Evolutionary conservation across 495 filamentous ascomycete genomes (phyloP), one percentile per base, ranked within the genome.

Genomic region (Penicillium coprophilum): DNA sequence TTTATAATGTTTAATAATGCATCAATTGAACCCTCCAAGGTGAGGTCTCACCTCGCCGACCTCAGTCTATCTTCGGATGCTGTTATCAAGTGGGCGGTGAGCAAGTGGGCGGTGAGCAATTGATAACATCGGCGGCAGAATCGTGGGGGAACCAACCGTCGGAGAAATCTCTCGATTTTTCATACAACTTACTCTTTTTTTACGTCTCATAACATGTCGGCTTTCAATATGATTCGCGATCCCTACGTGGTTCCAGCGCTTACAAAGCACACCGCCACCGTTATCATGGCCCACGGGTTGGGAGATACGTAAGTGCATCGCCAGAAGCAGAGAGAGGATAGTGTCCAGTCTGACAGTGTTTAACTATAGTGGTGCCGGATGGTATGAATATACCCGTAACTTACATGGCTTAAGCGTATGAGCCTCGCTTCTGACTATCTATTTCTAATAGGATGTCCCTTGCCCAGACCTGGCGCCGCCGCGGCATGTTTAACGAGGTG

Each of bases 251-350:
- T 97, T 60, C 91, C 91, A 15, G 92, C 94, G n/a, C 78, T 91
- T 43, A 90, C 84, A 66, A 88, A 85, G 63, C 93, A 97, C 69
- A 97, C 94, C 39, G 91, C 93, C 31, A 96, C 93, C 3, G 89
- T 96, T 61, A 97, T 98, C 65, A 89, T 95, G 75, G 80, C 90
- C 44, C 94, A 98, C 65, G 94, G 94, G 7, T 79, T 97, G 24
- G 94, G 94, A 28, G 91, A 96, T 66, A 88, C 71, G 83, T 86
- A 70, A 54, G 74, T 38, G 69, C 50, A 21, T 53, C 20, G 46
- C 2, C 40, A 30, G 24, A 32, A 48, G 46, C 44, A 19, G 44
- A 28, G 28, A 39, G 13, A 50, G 7, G 27, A 34, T 23, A 15
- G 15, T 38, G 19, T 11, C 27, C 17, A 52, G 34, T n/a, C 64